Evolutionary conservation across 2,329 filamentous ascomycete genomes (phyloP), one percentile per base, ranked within the genome.

Genomic region (Tympanopsis confertula): DNA sequence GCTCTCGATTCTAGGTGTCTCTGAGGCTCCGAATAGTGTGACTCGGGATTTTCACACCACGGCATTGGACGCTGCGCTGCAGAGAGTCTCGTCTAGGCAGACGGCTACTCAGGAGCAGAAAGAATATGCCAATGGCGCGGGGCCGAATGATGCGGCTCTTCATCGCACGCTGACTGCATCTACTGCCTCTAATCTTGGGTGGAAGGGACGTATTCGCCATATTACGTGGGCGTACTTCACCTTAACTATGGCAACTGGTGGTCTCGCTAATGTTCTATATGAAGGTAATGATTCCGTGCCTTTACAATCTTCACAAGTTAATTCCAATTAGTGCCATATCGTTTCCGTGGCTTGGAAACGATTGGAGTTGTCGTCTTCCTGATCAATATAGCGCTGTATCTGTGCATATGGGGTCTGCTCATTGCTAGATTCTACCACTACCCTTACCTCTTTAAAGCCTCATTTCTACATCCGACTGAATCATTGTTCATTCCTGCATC

Each of bases 401-500:
- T 65, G 18, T 30, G 55, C 14, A 62, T 76, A 38, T 62, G 66
- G 50, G 48, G 49, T 37, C 66, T 76, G 56, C 66, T 79, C 19
- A 59, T 66, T 12, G 50, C 66, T 2, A 66, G 75, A 14, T 79
- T 79, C 51, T 69, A 70, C 46, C 55, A 61, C 39, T 71, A 71
- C 47, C 75, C 74, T 0, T 61, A 66, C 33, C 78, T 71, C 1
- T 78, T 79, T 52, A 64, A 62, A 44, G 63, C 68, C 2, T 74
- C 69, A 0, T 67, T 79, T 32, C 47, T 70, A 18, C 75, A 79
- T 55, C 75, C 75, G 0, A 79, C 74, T 0, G 75, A 80, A 46
- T 69, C 64, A 5, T 56, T 78, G 3, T 79, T 78, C 50, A 65
- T 74, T 2, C 73, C 72, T 0, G 71, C 73, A 1, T 62, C 65